A percentile compares a stretch with the other conserved stretches of the same genome.
phyloP scores from a whole-genome alignment of 23 red algal species.

The Gracilaria domingensis region DNA sequence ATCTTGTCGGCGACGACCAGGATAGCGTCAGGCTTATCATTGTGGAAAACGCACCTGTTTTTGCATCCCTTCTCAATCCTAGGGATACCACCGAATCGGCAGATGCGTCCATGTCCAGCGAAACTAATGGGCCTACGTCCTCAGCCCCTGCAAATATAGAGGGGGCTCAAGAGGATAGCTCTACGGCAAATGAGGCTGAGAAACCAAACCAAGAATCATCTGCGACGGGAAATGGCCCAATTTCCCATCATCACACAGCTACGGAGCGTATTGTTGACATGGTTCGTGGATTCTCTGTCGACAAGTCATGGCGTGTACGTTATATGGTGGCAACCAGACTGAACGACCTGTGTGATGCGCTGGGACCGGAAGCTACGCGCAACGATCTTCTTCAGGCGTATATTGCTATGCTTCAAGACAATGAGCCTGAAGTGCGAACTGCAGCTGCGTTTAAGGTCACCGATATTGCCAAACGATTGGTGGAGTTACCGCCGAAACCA shows the following conservation, averaged over 20 bases:
- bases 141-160: neutral
- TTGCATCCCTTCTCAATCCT: constrained; percentile 65
- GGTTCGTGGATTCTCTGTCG: constrained; percentile 66
- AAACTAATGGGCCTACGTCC: neutral
- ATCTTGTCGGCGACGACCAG: constrained; percentile 96
- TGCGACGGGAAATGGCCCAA: constrained; percentile 35
- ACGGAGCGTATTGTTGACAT: constrained; percentile 80
- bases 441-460: constrained; percentile 95
- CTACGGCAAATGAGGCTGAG: neutral
- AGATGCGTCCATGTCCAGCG: constrained; percentile 15
- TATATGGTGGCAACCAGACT: constrained; percentile 91
- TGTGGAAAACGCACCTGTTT: constrained; percentile 88
- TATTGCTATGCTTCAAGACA: constrained; percentile 79
- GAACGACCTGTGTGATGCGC: constrained; percentile 72
- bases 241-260: constrained; percentile 15
- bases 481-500: constrained; percentile 17
- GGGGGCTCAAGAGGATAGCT: neutral
- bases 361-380: constrained; percentile 77
- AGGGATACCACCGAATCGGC: neutral
- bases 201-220: neutral
- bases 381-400: constrained; percentile 78
- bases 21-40: constrained; percentile 95
- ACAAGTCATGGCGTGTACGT: constrained; percentile 99
- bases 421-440: constrained; percentile 97
- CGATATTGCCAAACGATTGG: constrained; percentile 66